phyloP scores from a whole-genome alignment of 78 protist genomes.

The Dictyostelium firmibasis region DNA sequence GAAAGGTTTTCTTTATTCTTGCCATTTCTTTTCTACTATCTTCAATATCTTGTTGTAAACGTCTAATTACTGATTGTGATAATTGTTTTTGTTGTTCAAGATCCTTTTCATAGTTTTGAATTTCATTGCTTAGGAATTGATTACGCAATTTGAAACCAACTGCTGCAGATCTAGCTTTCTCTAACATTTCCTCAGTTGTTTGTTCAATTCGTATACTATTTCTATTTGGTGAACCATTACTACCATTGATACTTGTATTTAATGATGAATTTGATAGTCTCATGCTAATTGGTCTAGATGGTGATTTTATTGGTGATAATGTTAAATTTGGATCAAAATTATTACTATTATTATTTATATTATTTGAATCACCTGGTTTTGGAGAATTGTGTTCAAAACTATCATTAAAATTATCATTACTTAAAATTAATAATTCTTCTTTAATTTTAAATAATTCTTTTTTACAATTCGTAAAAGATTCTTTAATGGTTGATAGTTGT shows the following conservation, averaged over 20 bases:
- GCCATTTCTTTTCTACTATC: conserved; percentile 28
- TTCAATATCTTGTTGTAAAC: conserved; percentile 56
- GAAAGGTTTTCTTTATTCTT: conserved; percentile 50
- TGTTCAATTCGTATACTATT: conserved; percentile 3
- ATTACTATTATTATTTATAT: not conserved
- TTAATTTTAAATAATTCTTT: conserved; percentile 31
- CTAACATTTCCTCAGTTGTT: conserved; percentile 55
- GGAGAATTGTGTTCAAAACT: not conserved
- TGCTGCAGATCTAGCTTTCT: conserved; percentile 52
- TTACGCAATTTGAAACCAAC: conserved; percentile 54
- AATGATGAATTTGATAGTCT: not conserved
- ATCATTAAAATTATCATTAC: conserved; percentile 63
- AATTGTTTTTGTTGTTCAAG: conserved; percentile 48
- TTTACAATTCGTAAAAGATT: conserved; percentile 9
- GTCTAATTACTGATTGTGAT: not conserved
- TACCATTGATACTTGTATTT: not conserved
- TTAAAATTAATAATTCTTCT: conserved; percentile 22
- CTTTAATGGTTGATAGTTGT: conserved; percentile 18
- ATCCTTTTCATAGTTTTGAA: conserved; percentile 29
- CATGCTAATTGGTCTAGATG: not conserved
- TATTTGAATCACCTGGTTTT: not conserved
- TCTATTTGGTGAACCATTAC: not conserved
- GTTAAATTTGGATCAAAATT: not conserved
- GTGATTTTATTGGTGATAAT: conserved; percentile 4
- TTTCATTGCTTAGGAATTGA: conserved; percentile 54